A percentile compares a stretch with the other conserved stretches of the same genome.
These are phyloP conservation scores for Phlegmacium glaucopus DNA, from an alignment of 768 basidiomycete genomes.

Conservation along the genomic window DNA sequence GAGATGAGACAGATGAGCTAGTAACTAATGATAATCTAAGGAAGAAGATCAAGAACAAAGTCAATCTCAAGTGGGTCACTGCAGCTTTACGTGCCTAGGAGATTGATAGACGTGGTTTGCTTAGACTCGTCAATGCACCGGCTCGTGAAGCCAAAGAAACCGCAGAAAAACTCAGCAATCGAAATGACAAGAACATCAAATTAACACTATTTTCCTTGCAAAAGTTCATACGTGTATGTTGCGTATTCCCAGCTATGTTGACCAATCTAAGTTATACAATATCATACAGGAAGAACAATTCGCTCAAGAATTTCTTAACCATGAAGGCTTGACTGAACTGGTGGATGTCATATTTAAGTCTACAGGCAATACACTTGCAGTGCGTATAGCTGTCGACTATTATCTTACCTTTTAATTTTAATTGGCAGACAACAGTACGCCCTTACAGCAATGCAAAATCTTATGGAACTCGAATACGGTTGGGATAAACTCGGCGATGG, in stretches of 20 bases:
- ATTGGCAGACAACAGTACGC: constrained; percentile 57
- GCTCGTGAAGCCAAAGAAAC: constrained; percentile 76
- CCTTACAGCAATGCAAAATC: constrained; percentile 78
- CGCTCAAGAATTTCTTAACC: constrained; percentile 69
- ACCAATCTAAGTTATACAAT: neutral
- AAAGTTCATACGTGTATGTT: constrained; percentile 68
- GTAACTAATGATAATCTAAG: constrained; percentile 86
- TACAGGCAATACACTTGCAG: constrained; percentile 84
- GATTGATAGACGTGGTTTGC: constrained; percentile 4
- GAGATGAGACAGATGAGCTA: constrained; percentile 80
- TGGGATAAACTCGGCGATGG: constrained; percentile 69
- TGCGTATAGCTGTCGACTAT: constrained; percentile 31
- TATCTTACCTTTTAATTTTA: constrained; percentile 4
- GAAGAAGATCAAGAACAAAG: constrained; percentile 76
- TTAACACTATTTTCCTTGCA: constrained; percentile 76
- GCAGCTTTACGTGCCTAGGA: constrained; percentile 1
- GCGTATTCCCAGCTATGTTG: neutral
- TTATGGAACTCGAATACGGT: constrained; percentile 85
- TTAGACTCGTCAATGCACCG: constrained; percentile 77
- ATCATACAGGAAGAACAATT: constrained; percentile 74
- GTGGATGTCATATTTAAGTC: constrained; percentile 62
- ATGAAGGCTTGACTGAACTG: constrained; percentile 68
- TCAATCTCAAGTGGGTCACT: constrained; percentile 65
- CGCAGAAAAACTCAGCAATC: constrained; percentile 59
- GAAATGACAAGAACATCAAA: constrained; percentile 59